These are phyloP conservation scores for Monosporascus sp. DNA, from an alignment of 2,329 filamentous ascomycete genomes.

Conservation along the genomic window DNA sequence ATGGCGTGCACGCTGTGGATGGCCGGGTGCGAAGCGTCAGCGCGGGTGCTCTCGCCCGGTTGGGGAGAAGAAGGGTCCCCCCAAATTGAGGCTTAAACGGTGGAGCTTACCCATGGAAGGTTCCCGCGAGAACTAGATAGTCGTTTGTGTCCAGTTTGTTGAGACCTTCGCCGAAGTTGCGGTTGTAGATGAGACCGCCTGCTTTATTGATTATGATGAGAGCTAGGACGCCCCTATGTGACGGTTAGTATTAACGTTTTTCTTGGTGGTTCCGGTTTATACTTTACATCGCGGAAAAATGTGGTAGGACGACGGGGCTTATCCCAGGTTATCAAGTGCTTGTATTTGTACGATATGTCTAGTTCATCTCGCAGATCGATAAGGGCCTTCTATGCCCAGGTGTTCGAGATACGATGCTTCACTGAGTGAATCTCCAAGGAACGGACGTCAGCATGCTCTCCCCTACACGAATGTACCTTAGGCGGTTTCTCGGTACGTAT, in stretches of 20 bases:
- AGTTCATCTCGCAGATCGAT: neutral
- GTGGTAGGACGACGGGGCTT: neutral
- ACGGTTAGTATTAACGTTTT: slow-evolving; percentile 3
- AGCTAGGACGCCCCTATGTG: slow-evolving; percentile 79
- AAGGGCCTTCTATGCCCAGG: neutral
- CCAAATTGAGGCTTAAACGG: too few species aligned
- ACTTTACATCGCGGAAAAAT: neutral
- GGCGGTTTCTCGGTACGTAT: too few species aligned
- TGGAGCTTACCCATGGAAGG: slow-evolving; percentile 76
- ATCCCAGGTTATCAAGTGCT: neutral
- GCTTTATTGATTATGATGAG: slow-evolving; percentile 99
- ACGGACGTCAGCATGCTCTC: neutral
- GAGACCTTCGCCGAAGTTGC: slow-evolving; percentile 81
- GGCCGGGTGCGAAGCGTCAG: slow-evolving; percentile 7
- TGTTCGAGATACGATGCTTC: neutral
- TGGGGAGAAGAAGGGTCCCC: slow-evolving; percentile 8
- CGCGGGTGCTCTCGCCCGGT: slow-evolving; percentile 5
- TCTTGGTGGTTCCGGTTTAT: neutral
- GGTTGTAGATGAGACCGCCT: slow-evolving; percentile 92
- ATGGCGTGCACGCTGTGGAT: slow-evolving; percentile 60
- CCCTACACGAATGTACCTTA: neutral
- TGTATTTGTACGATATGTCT: neutral
- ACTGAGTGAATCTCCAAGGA: neutral
- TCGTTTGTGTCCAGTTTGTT: slow-evolving; percentile 91
- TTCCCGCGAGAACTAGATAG: slow-evolving; percentile 92